Conservation (phyloP, 2,329 filamentous ascomycete species). For the Aureobasidium sp. region DNA sequence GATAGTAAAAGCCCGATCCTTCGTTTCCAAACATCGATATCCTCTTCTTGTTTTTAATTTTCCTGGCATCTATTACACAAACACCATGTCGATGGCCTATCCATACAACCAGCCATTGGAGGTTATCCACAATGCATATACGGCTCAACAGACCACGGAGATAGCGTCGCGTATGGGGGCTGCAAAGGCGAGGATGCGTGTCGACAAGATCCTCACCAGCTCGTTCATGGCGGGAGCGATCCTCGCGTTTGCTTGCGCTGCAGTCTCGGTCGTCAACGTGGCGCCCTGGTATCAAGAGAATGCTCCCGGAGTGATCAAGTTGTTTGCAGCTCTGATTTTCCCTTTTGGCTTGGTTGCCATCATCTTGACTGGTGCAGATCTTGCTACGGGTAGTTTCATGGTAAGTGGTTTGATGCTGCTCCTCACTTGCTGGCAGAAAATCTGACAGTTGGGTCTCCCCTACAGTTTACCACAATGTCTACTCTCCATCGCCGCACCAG, state of each 20-base stretch:
- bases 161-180: conserved; percentile 44
- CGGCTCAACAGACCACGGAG: conserved; percentile 40
- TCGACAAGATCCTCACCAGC: conserved; percentile 48
- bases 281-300: conserved; percentile 29
- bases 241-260: conserved; percentile 43
- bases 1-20: neutral
- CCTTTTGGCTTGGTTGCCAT: conserved; percentile 30
- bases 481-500: conserved; percentile 35
- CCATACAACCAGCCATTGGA: neutral
- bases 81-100: neutral
- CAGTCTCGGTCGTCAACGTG: conserved; percentile 22
- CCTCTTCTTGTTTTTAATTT: neutral
- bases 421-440: no score
- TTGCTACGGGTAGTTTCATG: conserved; percentile 29
- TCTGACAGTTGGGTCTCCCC: neutral
- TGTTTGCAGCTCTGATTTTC: conserved; percentile 29
- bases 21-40: neutral
- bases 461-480: conserved; percentile 39
- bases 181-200: conserved; percentile 46
- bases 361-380: conserved; percentile 29
- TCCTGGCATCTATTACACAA: neutral
- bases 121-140: conserved; percentile 14
- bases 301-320: conserved; percentile 28
- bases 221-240: conserved; percentile 47
- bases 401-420: conserved; percentile 12